phyloP scores from a whole-genome alignment of 345 rosid genomes.

The Hypericum perforatum region DNA sequence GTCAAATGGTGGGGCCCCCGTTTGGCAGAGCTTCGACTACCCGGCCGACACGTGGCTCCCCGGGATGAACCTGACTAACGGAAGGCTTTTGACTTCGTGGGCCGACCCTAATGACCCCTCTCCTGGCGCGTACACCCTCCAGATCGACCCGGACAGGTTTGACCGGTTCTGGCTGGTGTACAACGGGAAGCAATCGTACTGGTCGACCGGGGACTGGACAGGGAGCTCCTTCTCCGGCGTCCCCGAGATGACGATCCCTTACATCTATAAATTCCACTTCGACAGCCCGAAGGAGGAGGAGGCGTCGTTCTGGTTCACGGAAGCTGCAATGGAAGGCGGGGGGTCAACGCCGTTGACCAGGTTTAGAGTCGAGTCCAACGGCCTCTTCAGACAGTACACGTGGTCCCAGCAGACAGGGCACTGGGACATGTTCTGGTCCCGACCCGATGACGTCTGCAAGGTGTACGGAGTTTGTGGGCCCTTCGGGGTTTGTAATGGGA shows the following conservation, averaged over 20 bases:
- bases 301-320: constrained; percentile 52
- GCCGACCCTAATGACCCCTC: constrained; percentile 35
- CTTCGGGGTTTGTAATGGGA: constrained; percentile 26
- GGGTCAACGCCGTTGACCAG: constrained; percentile 37
- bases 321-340: constrained; percentile 19
- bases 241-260: constrained; percentile 42
- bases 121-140: constrained; percentile 30
- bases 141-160: constrained; percentile 25
- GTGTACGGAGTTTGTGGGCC: constrained; percentile 41
- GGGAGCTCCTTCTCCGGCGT: constrained; percentile 39
- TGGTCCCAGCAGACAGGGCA: constrained; percentile 33
- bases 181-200: constrained; percentile 24
- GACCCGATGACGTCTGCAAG: constrained; percentile 33
- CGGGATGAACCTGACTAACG: constrained; percentile 34
- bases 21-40: constrained; percentile 53
- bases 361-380: constrained; percentile 31
- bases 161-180: constrained; percentile 44
- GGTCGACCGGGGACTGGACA: constrained; percentile 57
- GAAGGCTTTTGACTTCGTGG: constrained; percentile 31
- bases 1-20: constrained; percentile 3
- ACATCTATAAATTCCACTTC: constrained; percentile 56
- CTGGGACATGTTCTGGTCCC: constrained; percentile 51
- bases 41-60: constrained; percentile 58
- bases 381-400: constrained; percentile 37
- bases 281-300: constrained; percentile 34